Evolutionary conservation across 495 filamentous ascomycete species (phyloP), one percentile per base, ranked within the genome.

Genomic region (Neurospora sp.): DNA sequence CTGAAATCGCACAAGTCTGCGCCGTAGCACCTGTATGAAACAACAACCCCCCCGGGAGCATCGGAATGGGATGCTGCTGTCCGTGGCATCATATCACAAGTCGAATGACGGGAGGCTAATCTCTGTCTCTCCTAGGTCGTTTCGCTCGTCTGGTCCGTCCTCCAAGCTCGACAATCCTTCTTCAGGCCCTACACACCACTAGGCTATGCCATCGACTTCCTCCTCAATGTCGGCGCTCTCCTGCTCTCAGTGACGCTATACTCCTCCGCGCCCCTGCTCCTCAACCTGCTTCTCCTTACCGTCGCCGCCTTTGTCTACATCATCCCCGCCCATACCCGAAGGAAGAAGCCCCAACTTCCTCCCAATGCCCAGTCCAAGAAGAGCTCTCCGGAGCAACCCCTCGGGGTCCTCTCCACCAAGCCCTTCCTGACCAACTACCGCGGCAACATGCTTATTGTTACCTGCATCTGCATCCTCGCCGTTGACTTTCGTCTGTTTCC

Each of bases 401-500:
- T 83, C 4, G 85, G 88, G 71, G 82, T 86, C 12, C 82, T 97
- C 14, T 93, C 96, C 0, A 89, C 91, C 49, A 95, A 95, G 80
- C 92, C 95, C 1, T 98, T 97, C 82, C 82, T 99, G 74, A 98
- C 96, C 1, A 92, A 89, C 27, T 98, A 98, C 77, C 90, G 96
- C 42, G 93, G 92, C 1, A 87, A 88, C 39, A 97, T 99, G 94
- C 89, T 99, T 86, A 86, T 97, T n/a, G 85, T 93, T 40, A 99
- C 96, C 27, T 97, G 94, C 78, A 81, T 94, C 37, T 93, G 93
- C 70, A 98, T 99, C 75, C 88, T 99, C n/a, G 96, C 96, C 11
- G 96, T 99, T 27, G 96, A 99, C 82, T 99, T 99, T 78, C 88
- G 85, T 23, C 83, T 96, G 70, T 99, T 99, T 75, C 96, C 96